Evolutionary conservation across 108 stramenopile species (phyloP), one percentile per base, ranked within the genome.

Genomic region (Fragilariopsis cylindrus): DNA sequence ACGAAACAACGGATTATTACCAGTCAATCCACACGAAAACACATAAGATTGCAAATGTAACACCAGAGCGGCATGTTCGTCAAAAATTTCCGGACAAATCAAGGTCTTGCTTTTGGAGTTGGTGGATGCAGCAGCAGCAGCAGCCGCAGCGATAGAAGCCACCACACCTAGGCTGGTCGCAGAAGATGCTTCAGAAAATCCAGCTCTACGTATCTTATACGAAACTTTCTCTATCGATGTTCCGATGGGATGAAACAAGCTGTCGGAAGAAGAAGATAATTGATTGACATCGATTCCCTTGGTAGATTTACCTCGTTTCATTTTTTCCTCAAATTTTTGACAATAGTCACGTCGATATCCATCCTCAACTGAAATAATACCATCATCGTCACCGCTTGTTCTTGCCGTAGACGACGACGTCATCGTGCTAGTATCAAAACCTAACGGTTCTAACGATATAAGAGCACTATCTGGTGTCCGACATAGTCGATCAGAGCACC

Each of bases 41-140:
- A 46, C 72, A 62, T 94, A 94, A 54, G 90, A 90, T 16, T 69
- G 77, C 8, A 94, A 65, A 78, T 91, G 85, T 50, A 94, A 54
- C 1, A 72, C 21, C 42, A 91, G 58, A 19, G 86, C 90, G 5
- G 86, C 88, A 79, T 91, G 90, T 56, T 94, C 92, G 73, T 94
- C 92, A 77, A 91, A 94, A 16, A 83, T 72, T 71, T 94, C 90
- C 48, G 73, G 70, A 42, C 46, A 71, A 11, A 18, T 55, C 63
- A 78, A 52, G 60, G 49, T 9, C 69, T 60, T 66, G 69, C 72
- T 47, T 41, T 70, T 44, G 48, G 73, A 45, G 30, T 16, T 13
- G 4, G 45, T 11, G 9, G 65, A 39, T 44, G 52, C 50, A n/a
- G 81, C 67, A 70, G 60, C 21, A 11, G 70, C 46, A 16, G 75